Evolutionary conservation across 2,329 filamentous ascomycete genomes (phyloP), one percentile per base, ranked within the genome.

Genomic region (Xylaria sp.): DNA sequence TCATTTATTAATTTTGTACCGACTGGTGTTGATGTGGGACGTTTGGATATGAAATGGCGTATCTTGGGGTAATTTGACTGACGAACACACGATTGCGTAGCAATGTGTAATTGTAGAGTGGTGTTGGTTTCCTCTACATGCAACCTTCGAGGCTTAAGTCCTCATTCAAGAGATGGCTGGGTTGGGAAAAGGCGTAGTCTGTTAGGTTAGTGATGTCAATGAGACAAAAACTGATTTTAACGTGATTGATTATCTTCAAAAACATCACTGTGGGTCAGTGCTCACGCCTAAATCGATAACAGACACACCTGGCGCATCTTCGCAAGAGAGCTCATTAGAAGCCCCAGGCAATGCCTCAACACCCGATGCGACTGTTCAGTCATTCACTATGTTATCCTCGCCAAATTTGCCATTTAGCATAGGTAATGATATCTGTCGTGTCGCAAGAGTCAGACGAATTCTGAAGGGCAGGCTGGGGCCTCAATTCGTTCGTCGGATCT

Each of bases 371-470:
- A n/a, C 9, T 50, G 7, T 30, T n/a, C 23, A 13, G 4, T 52
- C n/a, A 30, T 43, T 43, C 66, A 63, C 56, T 23, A 63, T 74
- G 69, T n/a, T 60, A 43, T 12, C 57, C 68, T 46, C 77, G 28
- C 1, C 41, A 5, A 46, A 77, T 0, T 90, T 89, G n/a, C 83
- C 89, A 0, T 76, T 95, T 15, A 85, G 85, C 57, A 82, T 97
- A 60, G 94, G 94, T 66, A 95, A 88, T 56, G 94, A 97, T 77
- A 91, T 97, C 65, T 93, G 92, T 78, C 85, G 85, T 65, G 86
- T 93, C 65, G 80, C 84, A 0, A 89, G 93, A 63, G 88, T 97
- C 67, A 81, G 83, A 68, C 78, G 79, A 23, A 82, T 94, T 60
- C 78, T 95, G 60, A 78, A 76, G 20, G 77, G 81, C 30, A 77